Conservation (phyloP, 2,329 filamentous ascomycete genomes). For the Geosmithia morbida region DNA sequence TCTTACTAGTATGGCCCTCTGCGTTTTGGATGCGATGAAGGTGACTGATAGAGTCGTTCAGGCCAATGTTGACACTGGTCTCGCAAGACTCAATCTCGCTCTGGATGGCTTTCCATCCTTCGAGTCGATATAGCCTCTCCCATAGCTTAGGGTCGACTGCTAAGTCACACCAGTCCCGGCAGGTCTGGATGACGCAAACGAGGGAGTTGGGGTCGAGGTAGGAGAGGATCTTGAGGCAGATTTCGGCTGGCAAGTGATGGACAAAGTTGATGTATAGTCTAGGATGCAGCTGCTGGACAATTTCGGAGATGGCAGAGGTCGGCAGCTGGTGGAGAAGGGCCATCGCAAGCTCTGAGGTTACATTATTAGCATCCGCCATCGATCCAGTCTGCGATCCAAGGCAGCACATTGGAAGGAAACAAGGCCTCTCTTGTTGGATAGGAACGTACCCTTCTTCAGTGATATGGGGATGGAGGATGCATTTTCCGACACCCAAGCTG, state of each 20-base stretch:
- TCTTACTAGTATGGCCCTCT: slow-evolving; percentile 38
- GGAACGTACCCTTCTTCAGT: slow-evolving; percentile 31
- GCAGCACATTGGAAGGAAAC: neutral
- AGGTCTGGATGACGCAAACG: slow-evolving; percentile 64
- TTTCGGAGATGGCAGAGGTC: slow-evolving; percentile 63
- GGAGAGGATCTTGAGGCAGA: slow-evolving; percentile 78
- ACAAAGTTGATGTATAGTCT: slow-evolving; percentile 90
- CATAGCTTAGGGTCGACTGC: slow-evolving; percentile 76
- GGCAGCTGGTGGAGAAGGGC: slow-evolving; percentile 63
- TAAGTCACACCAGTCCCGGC: slow-evolving; percentile 66
- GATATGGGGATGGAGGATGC: slow-evolving; percentile 31
- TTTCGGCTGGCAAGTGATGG: slow-evolving; percentile 70
- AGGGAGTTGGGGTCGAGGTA: slow-evolving; percentile 74
- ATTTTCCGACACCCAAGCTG: slow-evolving; percentile 34
- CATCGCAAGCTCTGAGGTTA: slow-evolving; percentile 58
- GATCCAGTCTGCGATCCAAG: neutral
- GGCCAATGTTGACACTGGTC: slow-evolving; percentile 34
- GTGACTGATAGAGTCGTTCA: slow-evolving; percentile 21
- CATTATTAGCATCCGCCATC: slow-evolving; percentile 3
- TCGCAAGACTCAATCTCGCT: slow-evolving; percentile 55
- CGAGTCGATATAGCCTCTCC: slow-evolving; percentile 66
- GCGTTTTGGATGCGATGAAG: slow-evolving; percentile 28
- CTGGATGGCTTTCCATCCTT: slow-evolving; percentile 69
- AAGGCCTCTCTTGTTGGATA: neutral
- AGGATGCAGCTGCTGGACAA: slow-evolving; percentile 68